Conservation (phyloP, 768 basidiomycete species). For the Tulasnella calospora region DNA sequence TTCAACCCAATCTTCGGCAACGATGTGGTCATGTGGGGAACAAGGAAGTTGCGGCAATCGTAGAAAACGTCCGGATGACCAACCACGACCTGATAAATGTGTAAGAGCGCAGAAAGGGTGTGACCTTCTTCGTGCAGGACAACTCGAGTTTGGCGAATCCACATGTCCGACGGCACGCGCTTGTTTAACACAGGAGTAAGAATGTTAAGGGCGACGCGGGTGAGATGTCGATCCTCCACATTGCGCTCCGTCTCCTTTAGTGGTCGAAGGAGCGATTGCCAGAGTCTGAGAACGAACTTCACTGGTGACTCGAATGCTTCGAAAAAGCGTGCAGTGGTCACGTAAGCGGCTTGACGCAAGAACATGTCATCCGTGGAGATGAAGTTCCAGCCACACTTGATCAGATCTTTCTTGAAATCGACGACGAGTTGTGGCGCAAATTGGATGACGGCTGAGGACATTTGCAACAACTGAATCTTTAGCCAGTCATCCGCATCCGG, state of each 20-base stretch:
- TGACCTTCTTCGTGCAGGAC: slow-evolving; percentile 85
- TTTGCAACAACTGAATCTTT: slow-evolving; percentile 82
- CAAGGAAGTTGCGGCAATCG: slow-evolving; percentile 84
- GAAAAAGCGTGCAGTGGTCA: slow-evolving; percentile 88
- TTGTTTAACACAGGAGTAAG: slow-evolving; percentile 75
- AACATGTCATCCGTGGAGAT: slow-evolving; percentile 81
- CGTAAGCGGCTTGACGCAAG: slow-evolving; percentile 87
- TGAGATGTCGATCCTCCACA: slow-evolving; percentile 68
- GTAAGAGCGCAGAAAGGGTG: slow-evolving; percentile 57
- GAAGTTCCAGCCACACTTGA: slow-evolving; percentile 88
- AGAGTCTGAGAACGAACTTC: slow-evolving; percentile 86
- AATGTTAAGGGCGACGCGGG: slow-evolving; percentile 81
- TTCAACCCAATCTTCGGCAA: slow-evolving; percentile 83
- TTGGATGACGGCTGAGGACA: slow-evolving; percentile 85
- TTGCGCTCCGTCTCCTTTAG: slow-evolving; percentile 68
- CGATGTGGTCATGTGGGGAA: slow-evolving; percentile 88
- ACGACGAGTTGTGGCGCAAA: slow-evolving; percentile 74
- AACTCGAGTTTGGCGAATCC: slow-evolving; percentile 82
- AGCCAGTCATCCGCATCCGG: slow-evolving; percentile 66
- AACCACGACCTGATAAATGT: slow-evolving; percentile 87
- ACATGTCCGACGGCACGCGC: slow-evolving; percentile 54
- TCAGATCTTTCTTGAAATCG: slow-evolving; percentile 83
- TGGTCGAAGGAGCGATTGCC: slow-evolving; percentile 81
- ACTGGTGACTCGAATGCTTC: slow-evolving; percentile 80
- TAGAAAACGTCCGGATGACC: slow-evolving; percentile 89